Evolutionary conservation across 441 rosid genomes (phyloP).

Genomic region (Euphorbia neoarborescens): DNA sequence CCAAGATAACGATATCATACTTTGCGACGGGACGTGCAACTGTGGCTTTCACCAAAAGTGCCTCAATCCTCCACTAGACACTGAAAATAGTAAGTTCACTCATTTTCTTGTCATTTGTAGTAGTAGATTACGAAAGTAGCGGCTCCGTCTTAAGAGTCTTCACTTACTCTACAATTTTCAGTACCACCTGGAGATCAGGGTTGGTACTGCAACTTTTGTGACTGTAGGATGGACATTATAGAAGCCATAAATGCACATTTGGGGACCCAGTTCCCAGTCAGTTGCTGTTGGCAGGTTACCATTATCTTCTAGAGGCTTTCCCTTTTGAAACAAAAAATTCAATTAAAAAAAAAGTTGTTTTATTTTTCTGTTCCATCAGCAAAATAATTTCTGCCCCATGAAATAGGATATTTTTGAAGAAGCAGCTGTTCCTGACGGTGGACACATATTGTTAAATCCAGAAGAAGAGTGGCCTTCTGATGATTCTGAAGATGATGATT

Average conservation of each 20-base stretch:
- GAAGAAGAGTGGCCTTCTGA: slow-evolving; percentile 95
- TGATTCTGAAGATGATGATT: slow-evolving; percentile 88
- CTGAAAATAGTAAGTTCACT: slow-evolving; percentile 61
- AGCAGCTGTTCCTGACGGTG: slow-evolving; percentile 60
- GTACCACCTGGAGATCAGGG: slow-evolving; percentile 98
- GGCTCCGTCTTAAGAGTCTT: slow-evolving; percentile 20
- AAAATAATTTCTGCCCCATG: slow-evolving; percentile 14
- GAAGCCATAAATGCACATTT: slow-evolving; percentile 89
- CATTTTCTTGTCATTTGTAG: slow-evolving; percentile 9
- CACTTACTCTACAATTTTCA: slow-evolving; percentile 33
- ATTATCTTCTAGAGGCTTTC: slow-evolving; percentile 1
- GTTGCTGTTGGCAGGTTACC: slow-evolving; percentile 77
- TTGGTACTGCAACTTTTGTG: slow-evolving; percentile 92
- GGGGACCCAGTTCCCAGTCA: slow-evolving; percentile 63
- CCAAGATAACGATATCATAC: slow-evolving; percentile 81
- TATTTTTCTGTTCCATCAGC: slow-evolving; percentile 11
- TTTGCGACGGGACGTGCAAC: slow-evolving; percentile 94
- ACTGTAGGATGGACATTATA: slow-evolving; percentile 79
- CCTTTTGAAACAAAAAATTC: neutral
- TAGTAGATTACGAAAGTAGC: slow-evolving; percentile 11
- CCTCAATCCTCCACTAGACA: slow-evolving; percentile 85
- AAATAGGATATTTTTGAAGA: slow-evolving; percentile 74
- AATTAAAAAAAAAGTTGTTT: too few relatives aligned
- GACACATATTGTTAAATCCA: slow-evolving; percentile 40
- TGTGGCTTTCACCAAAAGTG: slow-evolving; percentile 92